Conservation (phyloP, 441 rosid genomes). For the Arabidopsis hybrid region DNA sequence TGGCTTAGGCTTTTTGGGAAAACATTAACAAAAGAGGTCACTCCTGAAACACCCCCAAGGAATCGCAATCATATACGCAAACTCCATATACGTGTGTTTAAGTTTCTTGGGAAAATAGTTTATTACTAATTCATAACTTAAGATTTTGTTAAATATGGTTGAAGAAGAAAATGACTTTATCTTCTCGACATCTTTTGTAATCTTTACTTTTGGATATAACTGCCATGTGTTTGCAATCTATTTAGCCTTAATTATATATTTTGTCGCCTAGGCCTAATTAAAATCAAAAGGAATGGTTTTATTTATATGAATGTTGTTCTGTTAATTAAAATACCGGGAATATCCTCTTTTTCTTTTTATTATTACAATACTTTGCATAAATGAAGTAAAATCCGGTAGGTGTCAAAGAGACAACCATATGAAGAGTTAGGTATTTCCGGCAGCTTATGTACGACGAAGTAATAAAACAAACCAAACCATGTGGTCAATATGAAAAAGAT, state of each 20-base stretch:
- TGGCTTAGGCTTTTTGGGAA: not conserved
- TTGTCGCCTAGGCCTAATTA: not conserved
- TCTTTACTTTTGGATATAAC: constrained; percentile 14
- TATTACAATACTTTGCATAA: constrained; percentile 18
- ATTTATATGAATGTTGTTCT: not conserved
- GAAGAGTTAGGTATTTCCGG: constrained; percentile 44
- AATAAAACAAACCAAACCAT: constrained; percentile 38
- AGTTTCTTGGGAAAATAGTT: constrained; percentile 6
- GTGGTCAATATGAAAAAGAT: constrained; percentile 31
- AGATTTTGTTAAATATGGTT: constrained; percentile 8
- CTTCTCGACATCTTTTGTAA: constrained; percentile 13
- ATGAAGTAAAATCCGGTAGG: constrained; percentile 25
- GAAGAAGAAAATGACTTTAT: constrained; percentile 21
- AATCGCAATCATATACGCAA: constrained; percentile 6
- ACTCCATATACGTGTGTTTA: constrained; percentile 14
- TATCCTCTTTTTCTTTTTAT: constrained; percentile 8
- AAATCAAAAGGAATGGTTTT: not conserved
- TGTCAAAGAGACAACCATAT: constrained; percentile 44
- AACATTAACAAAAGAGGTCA: not conserved
- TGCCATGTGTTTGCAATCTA: not conserved
- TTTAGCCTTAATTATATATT: not conserved
- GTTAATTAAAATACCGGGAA: constrained; percentile 29
- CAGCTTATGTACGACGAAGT: constrained; percentile 38
- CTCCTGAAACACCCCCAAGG: constrained; percentile 5
- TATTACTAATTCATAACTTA: not conserved